These are phyloP conservation scores for Aspergillus nanangensis DNA, from an alignment of 495 filamentous ascomycete genomes.

Conservation along the genomic window DNA sequence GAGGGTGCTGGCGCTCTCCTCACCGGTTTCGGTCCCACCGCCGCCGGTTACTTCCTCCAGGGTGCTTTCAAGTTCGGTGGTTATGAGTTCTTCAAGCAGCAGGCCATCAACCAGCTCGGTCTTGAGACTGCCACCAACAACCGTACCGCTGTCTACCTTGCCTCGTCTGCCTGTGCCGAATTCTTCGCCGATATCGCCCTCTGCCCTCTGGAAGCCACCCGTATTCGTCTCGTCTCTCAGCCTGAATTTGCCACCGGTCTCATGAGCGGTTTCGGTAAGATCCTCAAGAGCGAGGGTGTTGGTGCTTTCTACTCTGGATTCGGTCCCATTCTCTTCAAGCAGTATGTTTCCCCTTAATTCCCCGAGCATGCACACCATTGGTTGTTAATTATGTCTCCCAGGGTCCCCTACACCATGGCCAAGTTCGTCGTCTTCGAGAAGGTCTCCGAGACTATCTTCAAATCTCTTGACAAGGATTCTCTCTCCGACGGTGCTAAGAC, in stretches of 20 bases:
- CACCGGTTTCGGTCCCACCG: slow-evolving; percentile 83
- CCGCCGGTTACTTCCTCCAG: slow-evolving; percentile 91
- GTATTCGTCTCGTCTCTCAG: slow-evolving; percentile 91
- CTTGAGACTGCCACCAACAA: slow-evolving; percentile 78
- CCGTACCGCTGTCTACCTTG: slow-evolving; percentile 85
- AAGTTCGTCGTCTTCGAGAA: slow-evolving; percentile 99
- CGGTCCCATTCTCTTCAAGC: slow-evolving; percentile 91
- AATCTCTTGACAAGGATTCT: slow-evolving; percentile 66
- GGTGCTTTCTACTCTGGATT: slow-evolving; percentile 94
- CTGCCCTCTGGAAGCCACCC: slow-evolving; percentile 89
- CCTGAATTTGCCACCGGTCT: slow-evolving; percentile 82
- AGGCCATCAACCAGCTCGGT: slow-evolving; percentile 77
- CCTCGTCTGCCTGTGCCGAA: slow-evolving; percentile 76
- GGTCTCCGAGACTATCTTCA: slow-evolving; percentile 77
- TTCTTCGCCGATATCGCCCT: slow-evolving; percentile 95
- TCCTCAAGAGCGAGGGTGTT: slow-evolving; percentile 76
- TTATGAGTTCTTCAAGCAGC: slow-evolving; percentile 95
- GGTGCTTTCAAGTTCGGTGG: slow-evolving; percentile 94
- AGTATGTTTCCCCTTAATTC: slow-evolving; percentile 55
- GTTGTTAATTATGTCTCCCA: too few species aligned
- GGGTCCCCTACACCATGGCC: slow-evolving; percentile 99
- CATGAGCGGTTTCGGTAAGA: slow-evolving; percentile 78
- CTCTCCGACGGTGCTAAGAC: slow-evolving; percentile 75
- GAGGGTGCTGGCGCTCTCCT: slow-evolving; percentile 87
- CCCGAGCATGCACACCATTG: too few species aligned